A percentile compares a stretch with the other conserved stretches of the same genome.
These are phyloP conservation scores for Colletotrichum lentis DNA, from an alignment of 2,329 filamentous ascomycete genomes.

Conservation along the genomic window DNA sequence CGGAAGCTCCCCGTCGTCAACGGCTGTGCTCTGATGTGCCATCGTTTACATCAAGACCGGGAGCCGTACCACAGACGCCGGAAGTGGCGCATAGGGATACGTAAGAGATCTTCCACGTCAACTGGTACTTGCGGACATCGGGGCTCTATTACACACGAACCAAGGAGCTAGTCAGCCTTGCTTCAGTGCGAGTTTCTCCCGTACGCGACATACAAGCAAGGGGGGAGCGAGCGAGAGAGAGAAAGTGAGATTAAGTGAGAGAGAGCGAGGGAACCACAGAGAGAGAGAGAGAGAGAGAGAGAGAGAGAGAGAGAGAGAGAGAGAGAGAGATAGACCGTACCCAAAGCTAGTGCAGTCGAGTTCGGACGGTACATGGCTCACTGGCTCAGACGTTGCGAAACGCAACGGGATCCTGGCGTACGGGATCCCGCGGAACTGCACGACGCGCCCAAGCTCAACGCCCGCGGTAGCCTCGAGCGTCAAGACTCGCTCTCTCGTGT, in stretches of 20 bases:
- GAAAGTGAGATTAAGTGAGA: too few species aligned
- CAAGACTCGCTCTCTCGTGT: slow-evolving; percentile 2
- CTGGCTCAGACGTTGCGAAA: slow-evolving; percentile 15
- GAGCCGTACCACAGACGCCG: slow-evolving; percentile 50
- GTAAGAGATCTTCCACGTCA: slow-evolving; percentile 54
- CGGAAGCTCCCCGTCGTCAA: neutral
- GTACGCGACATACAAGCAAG: neutral
- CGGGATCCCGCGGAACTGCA: slow-evolving; percentile 28
- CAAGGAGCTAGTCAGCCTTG: neutral
- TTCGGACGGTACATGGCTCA: neutral
- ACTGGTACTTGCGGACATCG: slow-evolving; percentile 53
- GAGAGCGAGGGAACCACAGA: too few species aligned
- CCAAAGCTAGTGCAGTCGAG: slow-evolving; percentile 27
- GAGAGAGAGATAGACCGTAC: neutral
- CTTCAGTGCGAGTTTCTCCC: neutral
- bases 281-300: too few species aligned
- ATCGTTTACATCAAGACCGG: neutral
- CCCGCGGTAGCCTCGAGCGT: slow-evolving; percentile 18
- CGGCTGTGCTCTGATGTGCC: neutral
- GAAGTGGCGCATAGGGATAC: slow-evolving; percentile 52
- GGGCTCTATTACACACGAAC: slow-evolving; percentile 44
- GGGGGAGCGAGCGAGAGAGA: too few species aligned
- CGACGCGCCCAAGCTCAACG: neutral
- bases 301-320: too few species aligned
- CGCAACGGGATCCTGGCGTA: slow-evolving; percentile 25